These are phyloP conservation scores for Sarocladium oryzae DNA, from an alignment of 2,329 filamentous ascomycete genomes.

Conservation along the genomic window DNA sequence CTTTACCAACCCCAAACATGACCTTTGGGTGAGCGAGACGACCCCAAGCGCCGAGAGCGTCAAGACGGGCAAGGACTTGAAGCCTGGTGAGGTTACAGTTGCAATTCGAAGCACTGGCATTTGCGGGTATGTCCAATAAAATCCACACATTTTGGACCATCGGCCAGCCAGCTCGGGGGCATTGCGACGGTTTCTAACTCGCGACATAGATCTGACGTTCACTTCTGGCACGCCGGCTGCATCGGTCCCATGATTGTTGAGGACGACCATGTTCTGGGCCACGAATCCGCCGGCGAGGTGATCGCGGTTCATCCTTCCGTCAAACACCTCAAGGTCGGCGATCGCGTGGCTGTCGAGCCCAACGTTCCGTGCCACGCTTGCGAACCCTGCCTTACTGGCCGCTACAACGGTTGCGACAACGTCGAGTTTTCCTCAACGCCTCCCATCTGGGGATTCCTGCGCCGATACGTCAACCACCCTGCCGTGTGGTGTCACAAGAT, in stretches of 20 bases:
- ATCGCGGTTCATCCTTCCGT: constrained; percentile 79
- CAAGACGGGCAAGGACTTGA: constrained; percentile 58
- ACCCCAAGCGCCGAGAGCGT: constrained; percentile 71
- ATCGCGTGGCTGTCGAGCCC: constrained; percentile 89
- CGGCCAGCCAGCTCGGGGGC: too few species aligned
- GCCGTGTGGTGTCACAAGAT: constrained; percentile 97
- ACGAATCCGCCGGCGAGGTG: constrained; percentile 83
- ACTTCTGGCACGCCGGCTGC: constrained; percentile 94
- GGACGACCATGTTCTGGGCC: constrained; percentile 84
- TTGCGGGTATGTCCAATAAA: constrained; percentile 62
- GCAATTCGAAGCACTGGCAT: constrained; percentile 93
- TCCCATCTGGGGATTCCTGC: constrained; percentile 77
- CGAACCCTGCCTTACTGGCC: constrained; percentile 84
- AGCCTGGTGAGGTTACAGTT: constrained; percentile 78
- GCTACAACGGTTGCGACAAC: constrained; percentile 89
- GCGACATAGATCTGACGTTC: constrained; percentile 71
- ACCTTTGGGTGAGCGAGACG: constrained; percentile 80
- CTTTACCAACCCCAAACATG: constrained; percentile 88
- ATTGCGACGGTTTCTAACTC: too few species aligned
- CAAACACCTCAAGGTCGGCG: constrained; percentile 69
- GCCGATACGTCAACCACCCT: constrained; percentile 91
- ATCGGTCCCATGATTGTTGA: constrained; percentile 95
- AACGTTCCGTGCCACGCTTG: constrained; percentile 88
- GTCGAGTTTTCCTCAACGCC: constrained; percentile 88
- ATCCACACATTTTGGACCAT: too few species aligned